Evolutionary conservation across 202 grass and related monocot genomes (phyloP).

Genomic region (Bolboschoenoplectus hybrid): DNA sequence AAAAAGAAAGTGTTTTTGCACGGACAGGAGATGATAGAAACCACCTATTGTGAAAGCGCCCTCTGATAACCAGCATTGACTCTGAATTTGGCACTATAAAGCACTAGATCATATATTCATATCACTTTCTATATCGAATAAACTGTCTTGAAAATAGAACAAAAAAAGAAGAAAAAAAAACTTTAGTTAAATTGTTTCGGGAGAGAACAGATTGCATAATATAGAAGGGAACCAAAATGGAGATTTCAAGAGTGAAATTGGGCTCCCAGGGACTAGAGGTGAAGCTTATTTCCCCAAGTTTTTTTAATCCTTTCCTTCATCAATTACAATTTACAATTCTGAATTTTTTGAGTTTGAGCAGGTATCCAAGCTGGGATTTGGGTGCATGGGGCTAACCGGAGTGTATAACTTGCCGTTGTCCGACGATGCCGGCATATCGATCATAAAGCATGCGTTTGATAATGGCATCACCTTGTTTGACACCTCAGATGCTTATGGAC

Average conservation of each 20-base stretch:
- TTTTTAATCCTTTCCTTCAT: background rate
- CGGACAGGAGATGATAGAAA: background rate
- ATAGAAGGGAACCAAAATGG: background rate
- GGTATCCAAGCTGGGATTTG: conserved; percentile 50
- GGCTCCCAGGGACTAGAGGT: conserved; percentile 50
- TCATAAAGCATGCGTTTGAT: conserved; percentile 44
- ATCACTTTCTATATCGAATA: background rate
- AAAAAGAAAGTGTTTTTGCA: background rate
- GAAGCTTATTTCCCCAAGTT: background rate
- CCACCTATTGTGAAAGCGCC: background rate
- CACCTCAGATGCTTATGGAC: conserved; percentile 47
- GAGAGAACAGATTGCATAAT: background rate
- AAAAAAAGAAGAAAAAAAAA: background rate
- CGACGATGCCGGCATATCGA: conserved; percentile 25
- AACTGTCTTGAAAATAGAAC: background rate
- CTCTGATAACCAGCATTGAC: background rate
- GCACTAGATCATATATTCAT: background rate
- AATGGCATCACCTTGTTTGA: conserved; percentile 47
- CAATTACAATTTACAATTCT: conserved; percentile 20
- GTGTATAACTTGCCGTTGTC: conserved; percentile 13
- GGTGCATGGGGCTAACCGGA: conserved; percentile 42
- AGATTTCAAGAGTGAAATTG: conserved; percentile 40
- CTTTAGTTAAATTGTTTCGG: no score
- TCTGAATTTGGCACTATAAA: conserved; percentile 2
- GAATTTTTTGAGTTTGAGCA: conserved; percentile 11